Conservation (phyloP, 306 rosid species). For the Hippophae tibetana region DNA sequence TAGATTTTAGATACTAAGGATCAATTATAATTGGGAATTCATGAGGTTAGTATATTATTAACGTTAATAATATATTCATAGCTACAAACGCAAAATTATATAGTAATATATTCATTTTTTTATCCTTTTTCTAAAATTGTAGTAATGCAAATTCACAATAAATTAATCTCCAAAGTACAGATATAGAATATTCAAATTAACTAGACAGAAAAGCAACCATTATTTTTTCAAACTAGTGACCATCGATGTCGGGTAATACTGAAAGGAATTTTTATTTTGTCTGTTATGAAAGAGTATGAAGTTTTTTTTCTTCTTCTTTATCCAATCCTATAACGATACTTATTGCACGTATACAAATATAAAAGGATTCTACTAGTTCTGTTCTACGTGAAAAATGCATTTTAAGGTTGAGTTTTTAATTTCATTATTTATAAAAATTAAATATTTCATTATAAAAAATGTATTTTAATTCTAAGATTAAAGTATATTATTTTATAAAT, state of each 20-base stretch:
- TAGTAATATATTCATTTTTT: neutral
- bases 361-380: no score
- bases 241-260: slow-evolving; percentile 23
- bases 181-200: slow-evolving; percentile 47
- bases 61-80: no score
- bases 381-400: no score
- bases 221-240: slow-evolving; percentile 36
- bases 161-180: slow-evolving; percentile 45
- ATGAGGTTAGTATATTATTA: no score
- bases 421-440: no score
- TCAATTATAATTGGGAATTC: no score
- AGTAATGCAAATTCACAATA: no score
- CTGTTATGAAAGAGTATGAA: slow-evolving; percentile 17
- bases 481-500: neutral
- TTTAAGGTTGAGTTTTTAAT: neutral
- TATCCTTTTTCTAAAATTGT: no score
- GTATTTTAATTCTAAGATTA: slow-evolving; percentile 11
- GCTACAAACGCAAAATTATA: no score
- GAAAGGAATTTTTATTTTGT: slow-evolving; percentile 67
- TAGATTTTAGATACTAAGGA: no score
- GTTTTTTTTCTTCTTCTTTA: slow-evolving; percentile 46
- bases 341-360: no score
- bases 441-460: neutral
- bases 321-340: slow-evolving; percentile 19
- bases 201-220: slow-evolving; percentile 41